Percentiles rank a stretch among this genome's conserved stretches.
Conservation (phyloP, 768 basidiomycete genomes). For the Hydnomerulius pinastri region DNA sequence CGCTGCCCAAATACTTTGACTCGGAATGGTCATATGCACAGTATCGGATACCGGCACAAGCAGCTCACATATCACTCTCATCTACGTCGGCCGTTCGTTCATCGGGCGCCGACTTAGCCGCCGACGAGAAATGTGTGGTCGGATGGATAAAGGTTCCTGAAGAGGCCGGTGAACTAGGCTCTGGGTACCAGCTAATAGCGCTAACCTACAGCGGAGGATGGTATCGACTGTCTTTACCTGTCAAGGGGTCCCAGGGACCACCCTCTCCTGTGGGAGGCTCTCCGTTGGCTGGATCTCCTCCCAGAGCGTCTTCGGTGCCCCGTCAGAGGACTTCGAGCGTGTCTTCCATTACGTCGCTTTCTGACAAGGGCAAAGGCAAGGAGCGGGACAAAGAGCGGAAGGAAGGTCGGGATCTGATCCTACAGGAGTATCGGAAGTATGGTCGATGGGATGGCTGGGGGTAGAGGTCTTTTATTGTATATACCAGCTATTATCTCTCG, state of each 20-base stretch:
- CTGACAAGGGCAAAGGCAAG: constrained; percentile 57
- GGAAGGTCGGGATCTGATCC: constrained; percentile 62
- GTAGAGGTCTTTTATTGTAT: constrained; percentile 31
- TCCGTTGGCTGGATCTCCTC: constrained; percentile 42
- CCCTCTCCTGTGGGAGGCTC: constrained; percentile 9
- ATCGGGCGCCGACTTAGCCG: constrained; percentile 60
- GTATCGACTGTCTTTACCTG: constrained; percentile 78
- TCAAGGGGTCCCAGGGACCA: constrained; percentile 21
- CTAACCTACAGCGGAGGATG: constrained; percentile 90
- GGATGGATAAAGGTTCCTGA: constrained; percentile 72
- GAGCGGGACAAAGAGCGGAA: constrained; percentile 55
- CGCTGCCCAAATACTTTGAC: constrained; percentile 86
- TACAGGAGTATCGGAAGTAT: constrained; percentile 79
- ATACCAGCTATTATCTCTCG: not conserved
- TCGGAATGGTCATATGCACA: constrained; percentile 98
- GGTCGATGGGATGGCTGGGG: constrained; percentile 93
- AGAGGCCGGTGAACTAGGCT: constrained; percentile 32
- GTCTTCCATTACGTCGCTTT: constrained; percentile 49
- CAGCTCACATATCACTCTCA: constrained; percentile 78
- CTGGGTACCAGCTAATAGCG: constrained; percentile 78
- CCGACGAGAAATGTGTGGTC: constrained; percentile 84
- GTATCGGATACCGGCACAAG: constrained; percentile 85
- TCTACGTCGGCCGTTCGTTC: constrained; percentile 60
- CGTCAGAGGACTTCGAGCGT: constrained; percentile 56
- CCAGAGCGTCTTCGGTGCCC: constrained; percentile 38